phyloP scores from a whole-genome alignment of 768 basidiomycete species.

The Psilocybe subaeruginosa region DNA sequence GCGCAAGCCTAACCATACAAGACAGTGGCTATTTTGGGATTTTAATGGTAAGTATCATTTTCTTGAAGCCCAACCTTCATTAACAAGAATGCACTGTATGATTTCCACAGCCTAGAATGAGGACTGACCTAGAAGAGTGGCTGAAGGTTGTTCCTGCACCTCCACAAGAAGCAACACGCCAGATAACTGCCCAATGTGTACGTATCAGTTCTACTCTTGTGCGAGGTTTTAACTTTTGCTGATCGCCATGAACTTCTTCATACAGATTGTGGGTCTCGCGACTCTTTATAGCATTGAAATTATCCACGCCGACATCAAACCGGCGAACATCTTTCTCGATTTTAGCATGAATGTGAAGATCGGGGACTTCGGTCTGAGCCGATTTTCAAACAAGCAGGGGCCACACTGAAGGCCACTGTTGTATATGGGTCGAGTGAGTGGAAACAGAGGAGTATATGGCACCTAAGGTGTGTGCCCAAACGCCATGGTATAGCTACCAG shows the following conservation, averaged over 20 bases:
- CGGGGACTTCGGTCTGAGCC: background rate
- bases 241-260: background rate
- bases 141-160: background rate
- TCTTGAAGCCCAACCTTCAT: no score
- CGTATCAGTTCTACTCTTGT: background rate
- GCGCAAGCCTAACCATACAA: no score
- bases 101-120: background rate
- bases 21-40: no score
- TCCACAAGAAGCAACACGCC: background rate
- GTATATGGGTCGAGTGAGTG: background rate
- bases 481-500: background rate
- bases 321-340: background rate
- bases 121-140: background rate
- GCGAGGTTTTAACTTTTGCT: background rate
- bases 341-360: background rate
- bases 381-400: background rate
- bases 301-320: background rate
- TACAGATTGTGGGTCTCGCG: background rate
- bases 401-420: background rate
- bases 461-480: background rate
- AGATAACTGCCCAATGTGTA: background rate
- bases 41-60: no score
- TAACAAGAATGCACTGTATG: no score
- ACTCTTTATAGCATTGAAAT: background rate
- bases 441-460: background rate